Evolutionary conservation across 2,329 filamentous ascomycete genomes (phyloP), one percentile per base, ranked within the genome.

Genomic region (Didymella arachidicola): DNA sequence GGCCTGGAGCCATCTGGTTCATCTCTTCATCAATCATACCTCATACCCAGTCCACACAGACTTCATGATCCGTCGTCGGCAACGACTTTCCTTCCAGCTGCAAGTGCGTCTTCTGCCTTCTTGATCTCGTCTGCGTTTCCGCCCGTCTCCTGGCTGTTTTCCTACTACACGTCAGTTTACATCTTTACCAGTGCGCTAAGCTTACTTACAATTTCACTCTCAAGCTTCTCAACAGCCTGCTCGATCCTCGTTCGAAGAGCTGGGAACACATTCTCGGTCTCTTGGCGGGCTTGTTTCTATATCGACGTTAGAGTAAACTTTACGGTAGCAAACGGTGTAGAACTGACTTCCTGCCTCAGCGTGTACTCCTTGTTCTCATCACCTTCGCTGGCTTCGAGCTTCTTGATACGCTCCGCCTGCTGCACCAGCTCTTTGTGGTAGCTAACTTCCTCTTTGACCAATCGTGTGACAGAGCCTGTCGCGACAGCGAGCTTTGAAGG

Each of bases 381-480:
- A 8, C 85, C 84, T 52, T 85, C 82, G 16, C 77, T 79, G 3
- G 78, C 76, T 67, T 90, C 87, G 43, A 96, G 83, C 74, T 87
- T 86, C 75, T 85, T 80, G 64, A 96, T 85, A 56, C 90, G 86
- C 61, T 85, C 84, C 68, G 91, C 84, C 75, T 98, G 93, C 64
- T 89, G 83, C 63, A 85, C 81, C 19, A 93, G 84, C 78, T 99
- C 95, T 74, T 90, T 90, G 82, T 93, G 90, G 80, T 99, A 98
- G 70, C 89, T 94, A 38, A 85, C 82, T 78, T 97, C 92, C 78
- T 99, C 95, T 79, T 96, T 97, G 66, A 97, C 86, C 46, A 98
- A 86, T 59, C 95, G 92, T 69, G 86, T 83, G 66, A 98, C 87
- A 19, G 92, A 87, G 61, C 89, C 86, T 25, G 91, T 95, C 43